Base-by-base conservation (phyloP, 2,329 filamentous ascomycete genomes). In the Epichloe baconii region DNA sequence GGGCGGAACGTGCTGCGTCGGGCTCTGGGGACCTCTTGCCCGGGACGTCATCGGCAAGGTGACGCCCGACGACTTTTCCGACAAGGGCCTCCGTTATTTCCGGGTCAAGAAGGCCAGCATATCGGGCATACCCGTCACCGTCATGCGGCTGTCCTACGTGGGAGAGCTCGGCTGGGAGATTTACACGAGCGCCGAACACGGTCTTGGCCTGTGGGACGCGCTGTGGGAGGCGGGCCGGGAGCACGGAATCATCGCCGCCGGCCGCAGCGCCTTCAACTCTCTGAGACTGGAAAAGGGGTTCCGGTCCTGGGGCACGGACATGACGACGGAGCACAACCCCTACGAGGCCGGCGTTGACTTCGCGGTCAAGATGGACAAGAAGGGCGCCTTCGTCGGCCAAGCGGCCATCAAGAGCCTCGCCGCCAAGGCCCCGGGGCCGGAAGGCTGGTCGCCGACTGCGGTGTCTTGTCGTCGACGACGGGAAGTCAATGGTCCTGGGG, bases 121-220 rank as follows among this genome's bases (percentile, higher is more conserved):
- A 47, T 68, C 66, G 7, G 76, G 78, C 0, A 71, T 83, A 14
- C 79, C 80, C 0, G 77, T 80, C 3, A 75, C 69, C 0, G 71
- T 70, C 0, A 71, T 80, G 57, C 70, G 77, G 3, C 69, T 80
- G 38, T 83, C 79, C 0, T 79, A 77, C 48, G 76, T 83, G 4
- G 80, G 80, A 5, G 80, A 83, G 56, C 64, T 70, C 0, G 80
- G 80, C 1, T 83, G 78, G 78, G 80, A 83, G 59, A 71, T 83
- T 19, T 77, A 80, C 53, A 71, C 79, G 1, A 79, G 69, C 36
- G 75, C 80, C 0, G 80, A 83, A 26, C 72, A 76, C 41, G 79
- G 80, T 0, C 71, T 71, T 12, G 66, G 71, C 1, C 65, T 83
- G 0, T 83, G 80, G 80, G 79, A 83, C 54, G 67, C 68, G 0